Conservation (phyloP, 371 early-diverging fungal genomes). For the Mucor velutinosus region DNA sequence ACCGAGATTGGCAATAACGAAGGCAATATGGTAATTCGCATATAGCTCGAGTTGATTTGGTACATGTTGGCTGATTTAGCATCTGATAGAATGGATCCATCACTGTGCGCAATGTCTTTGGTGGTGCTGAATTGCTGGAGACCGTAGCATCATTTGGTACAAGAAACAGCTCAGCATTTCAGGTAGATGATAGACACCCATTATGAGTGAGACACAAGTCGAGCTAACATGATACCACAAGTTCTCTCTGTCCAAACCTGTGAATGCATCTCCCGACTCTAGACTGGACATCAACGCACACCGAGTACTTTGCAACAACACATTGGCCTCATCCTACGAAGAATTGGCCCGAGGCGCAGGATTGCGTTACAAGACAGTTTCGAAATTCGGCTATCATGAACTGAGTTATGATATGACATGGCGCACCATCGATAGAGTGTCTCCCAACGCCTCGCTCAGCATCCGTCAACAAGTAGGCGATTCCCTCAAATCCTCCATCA, state of each 20-base stretch:
- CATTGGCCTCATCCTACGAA: slow-evolving; percentile 43
- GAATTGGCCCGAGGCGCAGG: slow-evolving; percentile 47
- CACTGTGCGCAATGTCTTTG: slow-evolving; percentile 78
- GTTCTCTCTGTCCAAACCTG: slow-evolving; percentile 46
- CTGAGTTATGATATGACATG: slow-evolving; percentile 71
- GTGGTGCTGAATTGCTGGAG: slow-evolving; percentile 80
- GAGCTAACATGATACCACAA: neutral
- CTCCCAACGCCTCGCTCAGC: slow-evolving; percentile 77
- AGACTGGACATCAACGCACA: slow-evolving; percentile 50
- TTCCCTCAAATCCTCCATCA: slow-evolving; percentile 80
- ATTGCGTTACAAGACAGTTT: slow-evolving; percentile 49
- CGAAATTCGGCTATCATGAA: slow-evolving; percentile 70
- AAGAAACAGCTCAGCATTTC: slow-evolving; percentile 74
- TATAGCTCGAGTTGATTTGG: neutral
- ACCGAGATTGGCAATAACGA: slow-evolving; percentile 85
- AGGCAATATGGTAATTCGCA: slow-evolving; percentile 68
- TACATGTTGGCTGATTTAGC: neutral
- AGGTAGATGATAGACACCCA: slow-evolving; percentile 37
- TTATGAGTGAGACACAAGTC: neutral
- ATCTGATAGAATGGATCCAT: slow-evolving; percentile 59
- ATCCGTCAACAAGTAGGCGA: slow-evolving; percentile 90
- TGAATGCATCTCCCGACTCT: slow-evolving; percentile 50
- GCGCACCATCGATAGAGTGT: slow-evolving; percentile 77
- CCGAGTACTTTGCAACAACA: slow-evolving; percentile 49
- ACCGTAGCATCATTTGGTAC: slow-evolving; percentile 73